Evolutionary conservation across 2,329 filamentous ascomycete genomes (phyloP).

Genomic region (Bertia moriformis): DNA sequence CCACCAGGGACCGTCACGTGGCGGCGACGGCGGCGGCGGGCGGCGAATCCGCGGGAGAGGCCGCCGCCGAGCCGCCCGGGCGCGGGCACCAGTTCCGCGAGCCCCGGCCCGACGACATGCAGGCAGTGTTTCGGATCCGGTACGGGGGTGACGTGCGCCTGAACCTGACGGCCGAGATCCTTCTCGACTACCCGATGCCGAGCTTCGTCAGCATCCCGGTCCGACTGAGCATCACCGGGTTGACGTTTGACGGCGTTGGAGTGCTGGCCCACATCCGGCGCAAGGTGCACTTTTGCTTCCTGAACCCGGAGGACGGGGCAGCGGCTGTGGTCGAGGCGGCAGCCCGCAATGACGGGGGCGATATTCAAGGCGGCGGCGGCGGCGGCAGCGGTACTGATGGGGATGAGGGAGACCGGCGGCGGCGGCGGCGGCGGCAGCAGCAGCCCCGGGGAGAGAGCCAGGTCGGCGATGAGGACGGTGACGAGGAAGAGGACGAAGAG

Average conservation of each 20-base stretch:
- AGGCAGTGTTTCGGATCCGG: slow-evolving; percentile 79
- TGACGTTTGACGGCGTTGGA: slow-evolving; percentile 89
- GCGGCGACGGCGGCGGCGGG: no score
- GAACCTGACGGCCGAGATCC: slow-evolving; percentile 82
- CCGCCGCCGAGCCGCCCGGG: slow-evolving; percentile 18
- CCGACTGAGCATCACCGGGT: slow-evolving; percentile 83
- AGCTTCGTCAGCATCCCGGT: slow-evolving; percentile 93
- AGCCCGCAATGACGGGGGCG: slow-evolving; percentile 23
- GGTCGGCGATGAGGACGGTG: slow-evolving; percentile 2
- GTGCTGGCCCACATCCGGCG: slow-evolving; percentile 83
- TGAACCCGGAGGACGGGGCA: slow-evolving; percentile 80
- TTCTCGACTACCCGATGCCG: slow-evolving; percentile 96
- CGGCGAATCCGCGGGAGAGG: no score
- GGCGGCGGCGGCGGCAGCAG: no score
- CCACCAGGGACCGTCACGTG: not conserved
- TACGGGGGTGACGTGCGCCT: slow-evolving; percentile 81
- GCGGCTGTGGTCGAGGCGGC: slow-evolving; percentile 35
- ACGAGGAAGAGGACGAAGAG: slow-evolving; percentile 4
- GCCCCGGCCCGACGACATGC: slow-evolving; percentile 70
- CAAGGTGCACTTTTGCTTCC: slow-evolving; percentile 82
- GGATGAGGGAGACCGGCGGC: slow-evolving; percentile 6
- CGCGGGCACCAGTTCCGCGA: slow-evolving; percentile 52
- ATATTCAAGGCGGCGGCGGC: slow-evolving; percentile 17
- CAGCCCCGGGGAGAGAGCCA: slow-evolving; percentile 2
- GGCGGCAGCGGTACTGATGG: no score